These are phyloP conservation scores for Excoecaria cochinchinensis DNA, from an alignment of 345 rosid species.

Conservation along the genomic window DNA sequence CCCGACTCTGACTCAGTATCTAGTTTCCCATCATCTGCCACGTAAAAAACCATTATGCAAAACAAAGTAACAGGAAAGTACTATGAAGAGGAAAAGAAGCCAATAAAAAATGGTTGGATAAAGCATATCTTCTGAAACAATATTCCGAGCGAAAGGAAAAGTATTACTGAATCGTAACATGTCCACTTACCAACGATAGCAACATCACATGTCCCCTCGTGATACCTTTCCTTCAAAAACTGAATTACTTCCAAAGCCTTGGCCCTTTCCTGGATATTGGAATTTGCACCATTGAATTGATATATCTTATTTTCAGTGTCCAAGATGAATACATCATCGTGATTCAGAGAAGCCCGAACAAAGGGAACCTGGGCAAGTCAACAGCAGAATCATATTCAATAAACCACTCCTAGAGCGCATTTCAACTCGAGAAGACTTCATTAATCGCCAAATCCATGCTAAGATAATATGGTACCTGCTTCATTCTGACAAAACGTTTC, in stretches of 20 bases:
- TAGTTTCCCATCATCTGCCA: slow-evolving; percentile 81
- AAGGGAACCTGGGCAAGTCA: slow-evolving; percentile 74
- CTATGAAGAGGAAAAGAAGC: not conserved
- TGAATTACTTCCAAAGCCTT: slow-evolving; percentile 96
- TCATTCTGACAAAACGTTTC: slow-evolving; percentile 83
- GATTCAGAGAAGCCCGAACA: slow-evolving; percentile 91
- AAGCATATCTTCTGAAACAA: not conserved
- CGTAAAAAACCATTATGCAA: slow-evolving; percentile 22
- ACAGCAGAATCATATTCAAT: slow-evolving; percentile 24
- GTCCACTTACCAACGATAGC: slow-evolving; percentile 76
- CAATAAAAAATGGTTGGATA: slow-evolving; percentile 4
- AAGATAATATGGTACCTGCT: slow-evolving; percentile 59
- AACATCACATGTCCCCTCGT: slow-evolving; percentile 73
- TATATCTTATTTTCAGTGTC: slow-evolving; percentile 78
- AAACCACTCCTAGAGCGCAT: slow-evolving; percentile 15
- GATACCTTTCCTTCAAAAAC: slow-evolving; percentile 86
- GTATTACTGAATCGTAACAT: slow-evolving; percentile 10
- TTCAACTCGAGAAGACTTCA: slow-evolving; percentile 10
- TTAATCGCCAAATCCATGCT: slow-evolving; percentile 1
- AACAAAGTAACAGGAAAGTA: slow-evolving; percentile 21
- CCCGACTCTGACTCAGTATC: slow-evolving; percentile 97
- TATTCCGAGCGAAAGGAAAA: not conserved
- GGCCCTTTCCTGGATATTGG: slow-evolving; percentile 97
- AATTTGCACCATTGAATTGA: slow-evolving; percentile 98
- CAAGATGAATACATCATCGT: slow-evolving; percentile 95